phyloP scores from a whole-genome alignment of 768 basidiomycete species.

The Boletus fagicola region DNA sequence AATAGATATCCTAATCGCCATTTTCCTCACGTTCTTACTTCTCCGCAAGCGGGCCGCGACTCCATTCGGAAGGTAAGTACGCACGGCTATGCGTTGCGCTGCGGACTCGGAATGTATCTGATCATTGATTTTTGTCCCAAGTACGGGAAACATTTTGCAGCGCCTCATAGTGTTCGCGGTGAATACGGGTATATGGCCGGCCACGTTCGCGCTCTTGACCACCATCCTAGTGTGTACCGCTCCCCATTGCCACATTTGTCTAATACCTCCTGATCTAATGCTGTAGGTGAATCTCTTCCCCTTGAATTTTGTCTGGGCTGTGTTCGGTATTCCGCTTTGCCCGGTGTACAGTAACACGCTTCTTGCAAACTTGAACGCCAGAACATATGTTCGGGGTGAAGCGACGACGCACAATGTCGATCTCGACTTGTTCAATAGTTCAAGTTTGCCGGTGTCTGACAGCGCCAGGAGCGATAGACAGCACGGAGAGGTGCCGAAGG shows the following conservation, averaged over 20 bases:
- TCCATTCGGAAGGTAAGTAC: background rate
- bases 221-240: slow-evolving; percentile 43
- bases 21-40: background rate
- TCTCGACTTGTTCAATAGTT: background rate
- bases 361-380: slow-evolving; percentile 10
- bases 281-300: background rate
- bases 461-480: background rate
- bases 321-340: slow-evolving; percentile 9
- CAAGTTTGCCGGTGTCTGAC: too few relatives aligned
- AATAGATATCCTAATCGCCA: slow-evolving; percentile 7
- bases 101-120: background rate
- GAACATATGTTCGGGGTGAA: slow-evolving; percentile 6
- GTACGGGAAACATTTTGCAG: slow-evolving; percentile 8
- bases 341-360: slow-evolving; percentile 15
- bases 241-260: background rate
- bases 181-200: slow-evolving; percentile 43
- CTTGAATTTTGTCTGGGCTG: background rate
- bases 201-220: slow-evolving; percentile 45
- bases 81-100: too few relatives aligned
- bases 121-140: background rate
- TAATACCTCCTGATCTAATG: too few relatives aligned
- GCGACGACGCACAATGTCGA: background rate
- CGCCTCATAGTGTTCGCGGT: slow-evolving; percentile 9
- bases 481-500: too few relatives aligned
- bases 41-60: background rate